Base-by-base conservation (phyloP, 2,329 filamentous ascomycete species). In the Leptodontidium sp. region DNA sequence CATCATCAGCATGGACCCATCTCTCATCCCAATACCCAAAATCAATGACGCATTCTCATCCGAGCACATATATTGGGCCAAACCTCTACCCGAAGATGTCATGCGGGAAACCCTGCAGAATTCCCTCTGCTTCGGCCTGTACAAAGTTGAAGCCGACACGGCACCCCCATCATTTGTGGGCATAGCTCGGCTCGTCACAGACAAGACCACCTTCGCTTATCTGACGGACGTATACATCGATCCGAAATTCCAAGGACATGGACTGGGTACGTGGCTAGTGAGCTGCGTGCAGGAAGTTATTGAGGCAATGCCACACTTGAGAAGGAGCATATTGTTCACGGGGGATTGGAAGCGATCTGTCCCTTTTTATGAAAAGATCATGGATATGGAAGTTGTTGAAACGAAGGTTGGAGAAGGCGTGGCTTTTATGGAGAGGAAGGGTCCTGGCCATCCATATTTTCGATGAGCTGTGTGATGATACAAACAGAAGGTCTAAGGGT, bases 151-250 rank as follows among this genome's bases (percentile, higher is more conserved):
- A 11, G 45, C 17, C 45, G 21, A 50, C 7, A 21, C 12, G 12
- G 11, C 12, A 8, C 14, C 17, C n/a, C 15, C 32, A 63, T n/a
- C 52, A n/a, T 63, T 69, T 53, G 80, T 90, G 58, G 88, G 88
- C 1, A 82, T 90, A 68, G 85, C 84, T 0, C 84, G 91, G 26
- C 79, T 91, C 26, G 80, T 93, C 62, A 93, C 91, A 5, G 91
- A 93, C 78, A 86, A 86, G 74, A 84, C 87, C 55, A 91, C 90
- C 0, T 88, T 92, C 72, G 88, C 85, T 50, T 93, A 91, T 73
- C 79, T 91, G 47, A 90, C 90, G 21, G 90, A 93, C 74, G 87
- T 92, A 38, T 92, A 90, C 76, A 82, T 92, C 26, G 78, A 86
- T 2, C 82, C 85, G 0, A 82, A 84, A 47, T 85, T 88, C 73